A percentile compares a stretch with the other conserved stretches of the same genome.
These are phyloP conservation scores for Fusarium armeniacum DNA, from an alignment of 2,329 filamentous ascomycete species.

Conservation along the genomic window DNA sequence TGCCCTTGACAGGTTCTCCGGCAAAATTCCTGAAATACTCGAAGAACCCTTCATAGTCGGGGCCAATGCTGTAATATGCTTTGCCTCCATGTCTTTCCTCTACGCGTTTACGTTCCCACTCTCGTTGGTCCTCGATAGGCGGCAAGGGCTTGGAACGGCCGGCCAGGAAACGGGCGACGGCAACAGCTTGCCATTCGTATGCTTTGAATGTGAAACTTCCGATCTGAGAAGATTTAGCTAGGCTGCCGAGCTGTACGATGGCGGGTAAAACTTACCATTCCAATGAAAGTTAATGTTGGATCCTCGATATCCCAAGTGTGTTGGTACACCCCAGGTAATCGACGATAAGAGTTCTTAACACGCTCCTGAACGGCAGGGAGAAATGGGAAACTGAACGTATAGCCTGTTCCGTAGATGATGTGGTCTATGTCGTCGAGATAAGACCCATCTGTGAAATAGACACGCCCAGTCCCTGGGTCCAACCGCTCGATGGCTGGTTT, in stretches of 20 bases:
- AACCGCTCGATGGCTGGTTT: slow-evolving; percentile 29
- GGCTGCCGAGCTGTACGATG: rapidly evolving
- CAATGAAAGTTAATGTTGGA: slow-evolving; percentile 31
- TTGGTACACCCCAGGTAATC: slow-evolving; percentile 33
- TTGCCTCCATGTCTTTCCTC: slow-evolving; percentile 43
- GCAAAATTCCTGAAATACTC: slow-evolving; percentile 34
- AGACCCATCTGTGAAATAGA: slow-evolving; percentile 28
- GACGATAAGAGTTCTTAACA: slow-evolving; percentile 23
- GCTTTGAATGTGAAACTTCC: slow-evolving; percentile 43
- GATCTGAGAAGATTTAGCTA: not conserved
- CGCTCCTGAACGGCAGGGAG: slow-evolving; percentile 13
- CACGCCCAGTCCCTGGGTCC: slow-evolving; percentile 4
- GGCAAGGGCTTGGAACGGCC: slow-evolving; percentile 27
- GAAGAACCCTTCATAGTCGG: slow-evolving; percentile 36
- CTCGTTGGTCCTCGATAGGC: slow-evolving; percentile 21
- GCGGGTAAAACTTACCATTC: slow-evolving; percentile 10
- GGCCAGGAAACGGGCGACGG: slow-evolving; percentile 30
- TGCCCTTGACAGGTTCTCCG: slow-evolving; percentile 29
- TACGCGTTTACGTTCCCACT: slow-evolving; percentile 37
- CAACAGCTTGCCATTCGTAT: slow-evolving; percentile 44
- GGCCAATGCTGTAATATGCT: slow-evolving; percentile 41
- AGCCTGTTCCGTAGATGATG: slow-evolving; percentile 37
- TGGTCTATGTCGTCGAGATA: slow-evolving; percentile 25
- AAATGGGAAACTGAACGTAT: slow-evolving; percentile 33
- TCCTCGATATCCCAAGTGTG: slow-evolving; percentile 41